phyloP scores from a whole-genome alignment of 1,139 yeast species.

The Tardiomyces digboiensis region DNA sequence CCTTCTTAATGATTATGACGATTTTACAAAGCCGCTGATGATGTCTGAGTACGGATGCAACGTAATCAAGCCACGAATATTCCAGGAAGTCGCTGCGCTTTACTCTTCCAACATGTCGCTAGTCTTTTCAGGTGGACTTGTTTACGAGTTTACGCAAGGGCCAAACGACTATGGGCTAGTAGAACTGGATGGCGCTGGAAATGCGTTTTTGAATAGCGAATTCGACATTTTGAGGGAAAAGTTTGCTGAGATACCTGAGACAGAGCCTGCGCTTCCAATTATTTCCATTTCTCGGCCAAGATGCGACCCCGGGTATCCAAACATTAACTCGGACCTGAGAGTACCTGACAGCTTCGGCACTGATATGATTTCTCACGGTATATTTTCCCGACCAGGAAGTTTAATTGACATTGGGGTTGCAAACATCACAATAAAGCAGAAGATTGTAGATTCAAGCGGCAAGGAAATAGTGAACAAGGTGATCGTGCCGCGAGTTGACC shows the following conservation, averaged over 20 bases:
- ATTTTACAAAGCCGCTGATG: slow-evolving; percentile 70
- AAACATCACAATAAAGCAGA: not conserved
- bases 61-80: slow-evolving; percentile 44
- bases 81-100: slow-evolving; percentile 53
- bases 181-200: slow-evolving; percentile 33
- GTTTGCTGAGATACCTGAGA: slow-evolving; percentile 17
- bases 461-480: not conserved
- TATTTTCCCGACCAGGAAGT: slow-evolving; percentile 8
- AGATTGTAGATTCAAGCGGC: not conserved
- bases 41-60: slow-evolving; percentile 82
- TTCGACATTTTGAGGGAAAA: slow-evolving; percentile 43
- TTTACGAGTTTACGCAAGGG: slow-evolving; percentile 68
- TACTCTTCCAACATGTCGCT: slow-evolving; percentile 38
- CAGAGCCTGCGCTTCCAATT: slow-evolving; percentile 1
- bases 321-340: slow-evolving; percentile 5
- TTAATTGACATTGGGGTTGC: not conserved
- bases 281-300: not conserved
- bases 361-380: slow-evolving; percentile 16
- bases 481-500: not conserved
- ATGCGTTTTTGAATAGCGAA: slow-evolving; percentile 41
- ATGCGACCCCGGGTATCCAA: slow-evolving; percentile 4
- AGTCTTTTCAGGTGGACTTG: slow-evolving; percentile 67
- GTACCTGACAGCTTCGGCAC: slow-evolving; percentile 16
- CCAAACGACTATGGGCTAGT: slow-evolving; percentile 65
- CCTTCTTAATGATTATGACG: slow-evolving; percentile 48